These are phyloP conservation scores for Aegle marmelos DNA, from an alignment of 345 rosid genomes.

Conservation along the genomic window DNA sequence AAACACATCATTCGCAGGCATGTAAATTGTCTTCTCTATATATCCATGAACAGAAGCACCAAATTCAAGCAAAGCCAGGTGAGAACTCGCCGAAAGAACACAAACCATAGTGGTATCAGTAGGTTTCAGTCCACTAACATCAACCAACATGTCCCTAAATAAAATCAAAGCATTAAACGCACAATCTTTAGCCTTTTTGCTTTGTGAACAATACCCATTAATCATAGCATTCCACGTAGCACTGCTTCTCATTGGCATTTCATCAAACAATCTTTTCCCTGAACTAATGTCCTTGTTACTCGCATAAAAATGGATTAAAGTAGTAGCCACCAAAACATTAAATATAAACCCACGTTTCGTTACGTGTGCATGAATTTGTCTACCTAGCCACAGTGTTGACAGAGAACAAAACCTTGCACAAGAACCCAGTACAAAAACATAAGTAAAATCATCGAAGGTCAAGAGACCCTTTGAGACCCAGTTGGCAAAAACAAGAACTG, in stretches of 20 bases:
- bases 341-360: conserved; percentile 38
- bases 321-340: conserved; percentile 43
- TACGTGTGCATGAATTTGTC: conserved; percentile 39
- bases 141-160: conserved; percentile 43
- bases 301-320: conserved; percentile 53
- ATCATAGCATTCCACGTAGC: conserved; percentile 68
- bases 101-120: conserved; percentile 59
- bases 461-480: conserved; percentile 35
- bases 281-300: conserved; percentile 37
- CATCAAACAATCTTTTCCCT: conserved; percentile 55
- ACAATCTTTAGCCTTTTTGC: conserved; percentile 32
- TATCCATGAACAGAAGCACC: conserved; percentile 60
- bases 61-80: conserved; percentile 37
- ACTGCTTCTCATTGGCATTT: conserved; percentile 50
- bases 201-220: conserved; percentile 49
- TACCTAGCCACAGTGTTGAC: conserved; percentile 37
- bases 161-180: conserved; percentile 37
- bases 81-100: conserved; percentile 59
- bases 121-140: conserved; percentile 37
- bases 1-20: conserved; percentile 48
- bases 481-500: conserved; percentile 40
- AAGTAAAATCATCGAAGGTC: conserved; percentile 44
- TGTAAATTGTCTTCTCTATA: conserved; percentile 42
- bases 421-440: conserved; percentile 53
- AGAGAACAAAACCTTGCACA: conserved; percentile 46